Evolutionary conservation across 176 grass and related monocot species (phyloP).

Genomic region (Canna indica): DNA sequence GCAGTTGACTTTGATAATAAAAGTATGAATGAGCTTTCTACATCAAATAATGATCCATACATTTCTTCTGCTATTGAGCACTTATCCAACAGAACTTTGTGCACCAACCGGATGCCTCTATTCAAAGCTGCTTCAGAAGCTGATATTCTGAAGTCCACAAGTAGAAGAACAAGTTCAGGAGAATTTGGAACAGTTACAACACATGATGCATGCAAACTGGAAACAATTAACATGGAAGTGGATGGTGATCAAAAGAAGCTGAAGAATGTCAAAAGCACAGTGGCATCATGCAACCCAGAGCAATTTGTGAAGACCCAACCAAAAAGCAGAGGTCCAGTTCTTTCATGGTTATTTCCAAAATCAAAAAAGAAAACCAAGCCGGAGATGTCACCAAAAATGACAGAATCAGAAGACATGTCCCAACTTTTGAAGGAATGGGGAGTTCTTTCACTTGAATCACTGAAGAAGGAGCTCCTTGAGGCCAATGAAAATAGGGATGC

Average conservation of each 20-base stretch:
- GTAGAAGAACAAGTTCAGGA: conserved; percentile 46
- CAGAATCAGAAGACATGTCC: conserved; percentile 75
- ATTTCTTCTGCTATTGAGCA: conserved; percentile 59
- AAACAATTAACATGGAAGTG: conserved; percentile 45
- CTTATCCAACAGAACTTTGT: conserved; percentile 30
- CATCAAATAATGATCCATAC: conserved; percentile 60
- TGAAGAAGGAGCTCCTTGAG: conserved; percentile 82
- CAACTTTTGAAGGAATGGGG: conserved; percentile 88
- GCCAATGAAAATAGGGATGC: conserved; percentile 80
- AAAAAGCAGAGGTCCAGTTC: conserved; percentile 49
- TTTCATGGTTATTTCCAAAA: conserved; percentile 88
- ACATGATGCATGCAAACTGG: conserved; percentile 63
- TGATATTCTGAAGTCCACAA: conserved; percentile 40
- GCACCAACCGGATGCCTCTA: conserved; percentile 37
- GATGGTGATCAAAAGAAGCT: conserved; percentile 36
- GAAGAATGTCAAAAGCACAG: conserved; percentile 31
- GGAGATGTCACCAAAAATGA: conserved; percentile 49
- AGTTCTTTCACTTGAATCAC: conserved; percentile 72
- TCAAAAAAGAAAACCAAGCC: conserved; percentile 68
- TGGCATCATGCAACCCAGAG: conserved; percentile 26
- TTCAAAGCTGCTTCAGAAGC: conserved; percentile 35
- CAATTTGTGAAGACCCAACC: conserved; percentile 25
- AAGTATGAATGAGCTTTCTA: conserved; percentile 56
- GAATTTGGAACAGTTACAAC: conserved; percentile 48
- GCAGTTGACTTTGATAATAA: conserved; percentile 37